Conservation (phyloP, 192 early-diverging fungal species). For the Coemansia sp. region DNA sequence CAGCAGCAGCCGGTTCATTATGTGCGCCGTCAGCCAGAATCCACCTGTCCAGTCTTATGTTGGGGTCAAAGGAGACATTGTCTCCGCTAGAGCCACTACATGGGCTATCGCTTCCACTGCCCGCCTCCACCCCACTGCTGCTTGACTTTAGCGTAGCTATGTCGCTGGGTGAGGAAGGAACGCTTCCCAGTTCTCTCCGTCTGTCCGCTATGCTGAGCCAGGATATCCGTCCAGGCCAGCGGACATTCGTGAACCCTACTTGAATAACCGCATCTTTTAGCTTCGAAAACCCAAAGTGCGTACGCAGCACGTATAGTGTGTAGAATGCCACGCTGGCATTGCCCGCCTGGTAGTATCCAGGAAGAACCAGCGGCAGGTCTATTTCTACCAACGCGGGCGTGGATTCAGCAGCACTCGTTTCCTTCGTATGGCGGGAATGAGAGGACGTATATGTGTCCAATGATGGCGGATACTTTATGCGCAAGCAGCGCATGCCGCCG, state of each 20-base stretch:
- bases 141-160: no score
- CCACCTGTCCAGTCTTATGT: constrained; percentile 24
- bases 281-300: constrained; percentile 33
- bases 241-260: constrained; percentile 62
- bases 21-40: constrained; percentile 92
- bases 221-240: constrained; percentile 86
- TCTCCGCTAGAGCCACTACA: constrained; percentile 8
- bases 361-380: constrained; percentile 56
- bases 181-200: background rate
- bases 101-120: constrained; percentile 7
- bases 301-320: constrained; percentile 57
- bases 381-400: constrained; percentile 23
- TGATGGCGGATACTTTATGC: constrained; percentile 38
- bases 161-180: background rate
- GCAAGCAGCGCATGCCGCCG: constrained; percentile 38
- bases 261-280: constrained; percentile 57
- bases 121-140: background rate
- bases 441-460: constrained; percentile 22
- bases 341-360: constrained; percentile 75
- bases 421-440: background rate
- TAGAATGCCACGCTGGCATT: constrained; percentile 76
- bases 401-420: constrained; percentile 9
- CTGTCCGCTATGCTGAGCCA: constrained; percentile 45
- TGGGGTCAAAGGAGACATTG: constrained; percentile 4
- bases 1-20: constrained; percentile 71